Percentiles rank a stretch among this genome's conserved stretches.
phyloP scores from a whole-genome alignment of 1,284 basidiomycete genomes.

The Cryptococcus neoformans region DNA sequence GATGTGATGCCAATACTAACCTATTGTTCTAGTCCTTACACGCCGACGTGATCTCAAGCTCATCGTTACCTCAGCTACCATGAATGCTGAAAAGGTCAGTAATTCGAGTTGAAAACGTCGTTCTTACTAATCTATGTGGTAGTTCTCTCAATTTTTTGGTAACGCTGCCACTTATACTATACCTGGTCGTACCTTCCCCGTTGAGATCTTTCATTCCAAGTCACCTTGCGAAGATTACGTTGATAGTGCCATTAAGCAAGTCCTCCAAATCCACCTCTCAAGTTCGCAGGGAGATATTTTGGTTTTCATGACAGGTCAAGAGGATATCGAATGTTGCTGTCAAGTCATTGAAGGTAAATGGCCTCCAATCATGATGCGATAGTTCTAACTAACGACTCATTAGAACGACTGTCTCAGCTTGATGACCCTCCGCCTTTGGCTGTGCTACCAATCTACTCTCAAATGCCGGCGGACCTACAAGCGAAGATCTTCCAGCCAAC shows the following conservation, averaged over 20 bases:
- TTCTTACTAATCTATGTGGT: not conserved
- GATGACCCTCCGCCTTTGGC: slow-evolving; percentile 84
- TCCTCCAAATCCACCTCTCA: slow-evolving; percentile 92
- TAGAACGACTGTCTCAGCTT: slow-evolving; percentile 86
- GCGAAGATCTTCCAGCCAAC: slow-evolving; percentile 97
- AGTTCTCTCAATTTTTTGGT: slow-evolving; percentile 95
- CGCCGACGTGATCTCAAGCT: slow-evolving; percentile 88
- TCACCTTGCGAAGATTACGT: slow-evolving; percentile 99
- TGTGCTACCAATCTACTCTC: slow-evolving; percentile 95
- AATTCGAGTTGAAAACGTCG: not conserved
- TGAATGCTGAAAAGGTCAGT: slow-evolving; percentile 93
- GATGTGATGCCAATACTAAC: not conserved
- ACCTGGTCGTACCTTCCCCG: slow-evolving; percentile 97
- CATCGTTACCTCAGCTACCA: slow-evolving; percentile 97
- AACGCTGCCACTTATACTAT: slow-evolving; percentile 95
- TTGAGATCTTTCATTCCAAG: slow-evolving; percentile 93
- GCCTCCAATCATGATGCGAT: too few species aligned
- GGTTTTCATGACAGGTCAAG: slow-evolving; percentile 99
- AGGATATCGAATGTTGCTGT: slow-evolving; percentile 96
- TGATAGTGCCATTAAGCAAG: slow-evolving; percentile 95
- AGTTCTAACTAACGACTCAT: slow-evolving; percentile 5
- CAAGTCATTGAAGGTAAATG: slow-evolving; percentile 75
- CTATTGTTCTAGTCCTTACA: slow-evolving; percentile 69
- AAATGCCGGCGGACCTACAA: slow-evolving; percentile 98
- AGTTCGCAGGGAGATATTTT: slow-evolving; percentile 93